Evolutionary conservation across 768 basidiomycete genomes (phyloP), one percentile per base, ranked within the genome.

Genomic region (Basidioascus undulatus): DNA sequence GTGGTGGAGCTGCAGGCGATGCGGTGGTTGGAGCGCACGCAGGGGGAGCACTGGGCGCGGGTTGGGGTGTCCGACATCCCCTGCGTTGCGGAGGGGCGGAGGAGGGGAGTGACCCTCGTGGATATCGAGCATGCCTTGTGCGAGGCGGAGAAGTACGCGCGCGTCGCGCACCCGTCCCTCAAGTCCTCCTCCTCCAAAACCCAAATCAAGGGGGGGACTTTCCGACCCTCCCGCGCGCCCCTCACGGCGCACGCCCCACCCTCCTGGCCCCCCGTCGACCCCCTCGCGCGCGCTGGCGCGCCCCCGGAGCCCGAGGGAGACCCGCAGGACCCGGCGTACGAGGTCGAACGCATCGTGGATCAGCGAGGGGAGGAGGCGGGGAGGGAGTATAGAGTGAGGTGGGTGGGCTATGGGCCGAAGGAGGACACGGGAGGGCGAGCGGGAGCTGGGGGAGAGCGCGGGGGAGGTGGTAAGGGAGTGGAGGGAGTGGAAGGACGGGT

Each of bases 91-190:
- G 23, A 33, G 9, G 47, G 41, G 15, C 40, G 45, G 11, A 39
- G 48, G 3, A 45, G 44, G 1, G 52, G 51, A 11, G 69, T 75
- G 63, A 63, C 65, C 48, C 58, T 78, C 37, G 68, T 71, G 28
- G 79, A 82, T 53, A 61, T 81, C 40, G 79, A 82, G 59, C 79
- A 82, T 53, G 63, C 71, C 1, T 57, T 81, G 13, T 82, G 79
- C 57, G 79, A 82, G 53, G 63, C 74, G 34, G 75, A 79, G 58
- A 77, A 80, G 52, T 81, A 80, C 51, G 16, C 70, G 32, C 72
- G 77, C 35, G 59, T 59, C n/a, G 60, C 57, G 16, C 66, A 70
- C 53, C 68, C 70, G 3, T 31, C 55, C 10, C 51, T 71, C 42
- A 62, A 59, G 42, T 65, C 62, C 24, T 58, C 51, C 33, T 48